Evolutionary conservation across 768 basidiomycete species (phyloP).

Genomic region (Kondoa malvinella): DNA sequence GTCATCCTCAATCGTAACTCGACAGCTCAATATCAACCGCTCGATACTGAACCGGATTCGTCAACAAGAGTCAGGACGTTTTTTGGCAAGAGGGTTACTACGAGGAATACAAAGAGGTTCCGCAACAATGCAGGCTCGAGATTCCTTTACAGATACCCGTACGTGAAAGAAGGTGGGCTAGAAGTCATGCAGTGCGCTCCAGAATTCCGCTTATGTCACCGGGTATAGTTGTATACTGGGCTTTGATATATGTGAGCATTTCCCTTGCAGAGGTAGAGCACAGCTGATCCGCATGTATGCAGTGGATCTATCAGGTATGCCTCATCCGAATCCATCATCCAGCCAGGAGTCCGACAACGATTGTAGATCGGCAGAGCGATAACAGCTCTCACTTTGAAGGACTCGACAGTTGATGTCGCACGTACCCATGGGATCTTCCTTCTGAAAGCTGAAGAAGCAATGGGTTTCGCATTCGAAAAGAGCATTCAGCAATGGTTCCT

Average conservation of each 20-base stretch:
- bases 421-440: background rate
- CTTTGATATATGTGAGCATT: constrained; percentile 1
- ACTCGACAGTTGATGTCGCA: background rate
- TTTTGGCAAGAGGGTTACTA: background rate
- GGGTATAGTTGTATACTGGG: background rate
- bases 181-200: too few relatives aligned
- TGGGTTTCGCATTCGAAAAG: background rate
- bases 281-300: too few relatives aligned
- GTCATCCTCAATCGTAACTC: background rate
- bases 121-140: background rate
- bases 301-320: background rate
- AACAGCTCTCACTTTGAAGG: background rate
- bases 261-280: too few relatives aligned
- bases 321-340: background rate
- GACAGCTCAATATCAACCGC: background rate
- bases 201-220: too few relatives aligned
- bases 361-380: background rate
- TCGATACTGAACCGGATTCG: background rate
- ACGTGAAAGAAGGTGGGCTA: background rate
- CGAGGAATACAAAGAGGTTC: background rate
- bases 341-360: too few relatives aligned
- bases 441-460: background rate
- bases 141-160: background rate
- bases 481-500: constrained; percentile 5
- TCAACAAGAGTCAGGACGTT: background rate